Evolutionary conservation across 2,329 filamentous ascomycete species (phyloP).

Genomic region (Keithomyces neogunnii): DNA sequence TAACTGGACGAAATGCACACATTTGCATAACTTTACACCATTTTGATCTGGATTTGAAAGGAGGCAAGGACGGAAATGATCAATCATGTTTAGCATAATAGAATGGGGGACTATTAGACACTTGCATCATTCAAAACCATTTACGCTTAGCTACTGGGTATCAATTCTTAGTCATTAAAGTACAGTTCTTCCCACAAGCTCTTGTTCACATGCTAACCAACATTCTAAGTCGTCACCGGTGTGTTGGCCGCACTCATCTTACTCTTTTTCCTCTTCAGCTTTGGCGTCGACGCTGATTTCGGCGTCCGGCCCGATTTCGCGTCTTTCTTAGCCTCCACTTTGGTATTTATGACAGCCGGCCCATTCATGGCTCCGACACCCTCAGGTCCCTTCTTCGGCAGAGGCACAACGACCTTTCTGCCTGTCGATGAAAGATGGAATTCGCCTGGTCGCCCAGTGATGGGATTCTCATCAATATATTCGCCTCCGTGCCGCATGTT

Average conservation of each 20-base stretch:
- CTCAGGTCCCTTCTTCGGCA: conserved; percentile 21
- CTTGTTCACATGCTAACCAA: background rate
- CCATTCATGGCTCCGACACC: conserved; percentile 26
- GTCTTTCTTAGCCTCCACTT: conserved; percentile 37
- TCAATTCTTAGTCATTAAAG: conserved; percentile 1
- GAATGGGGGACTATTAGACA: too few species aligned
- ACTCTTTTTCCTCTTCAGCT: conserved; percentile 40
- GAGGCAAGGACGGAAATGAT: background rate
- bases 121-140: too few species aligned
- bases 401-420: conserved; percentile 32
- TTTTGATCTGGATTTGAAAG: background rate
- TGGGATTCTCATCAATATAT: conserved; percentile 60
- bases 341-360: conserved; percentile 29
- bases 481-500: conserved; percentile 53
- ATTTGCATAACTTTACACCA: background rate
- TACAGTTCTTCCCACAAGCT: background rate
- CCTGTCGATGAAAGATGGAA: conserved; percentile 57
- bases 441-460: conserved; percentile 56
- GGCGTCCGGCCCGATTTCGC: conserved; percentile 36
- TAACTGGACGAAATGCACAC: background rate
- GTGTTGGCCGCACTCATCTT: conserved; percentile 29
- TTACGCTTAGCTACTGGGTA: background rate
- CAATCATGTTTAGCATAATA: background rate
- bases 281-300: conserved; percentile 31
- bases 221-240: conserved; percentile 18